Base-by-base conservation (phyloP, 2,329 filamentous ascomycete species). In the Rhinocladiella mackenziei region DNA sequence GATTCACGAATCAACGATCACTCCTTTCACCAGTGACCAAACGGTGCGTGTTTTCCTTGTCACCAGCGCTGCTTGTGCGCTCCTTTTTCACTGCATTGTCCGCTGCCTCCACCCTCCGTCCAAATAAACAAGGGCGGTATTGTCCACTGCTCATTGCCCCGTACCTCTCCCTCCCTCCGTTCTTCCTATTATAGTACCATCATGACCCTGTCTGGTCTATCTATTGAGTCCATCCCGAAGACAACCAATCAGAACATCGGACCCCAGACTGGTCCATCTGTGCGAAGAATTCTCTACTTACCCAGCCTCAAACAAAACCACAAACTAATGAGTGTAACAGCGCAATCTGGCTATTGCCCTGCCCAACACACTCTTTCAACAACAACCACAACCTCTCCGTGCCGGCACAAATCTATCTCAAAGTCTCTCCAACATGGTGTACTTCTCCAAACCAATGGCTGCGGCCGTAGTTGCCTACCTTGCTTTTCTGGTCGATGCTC, bases 401-500 rank as follows among this genome's bases (percentile, higher is more conserved):
- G 6, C 7, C 30, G 7, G n/a, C 23, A 25, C 13, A 43, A 28
- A 30, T 18, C 44, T 20, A 32, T 26, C 45, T 17, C 9, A 13
- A 9, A 34, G 25, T 33, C 48, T 42, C 17, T 42, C 29, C 31
- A n/a, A n/a, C n/a, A 56, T 56, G 53, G 15, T 22, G 9, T 35
- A 33, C 17, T 48, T 43, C 19, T 39, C 33, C 20, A 50, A 48
- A 34, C 43, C 44, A 20, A 30, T 39, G 17, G 53, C 55, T 36
- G 64, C 77, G 59, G 70, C 72, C 56, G 55, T 76, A 47, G 75
- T 78, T 25, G 62, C 71, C 31, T 59, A 64, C 60, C 64, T 89
- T 59, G 73, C 76, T 56, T 68, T 78, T 49, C 56, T 77, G 42
- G 77, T 74, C 57, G 75, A 78, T 37, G 87, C 84, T 31, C 92